Evolutionary conservation across 768 basidiomycete species (phyloP).

Genomic region (Kwoniella dendrophila): DNA sequence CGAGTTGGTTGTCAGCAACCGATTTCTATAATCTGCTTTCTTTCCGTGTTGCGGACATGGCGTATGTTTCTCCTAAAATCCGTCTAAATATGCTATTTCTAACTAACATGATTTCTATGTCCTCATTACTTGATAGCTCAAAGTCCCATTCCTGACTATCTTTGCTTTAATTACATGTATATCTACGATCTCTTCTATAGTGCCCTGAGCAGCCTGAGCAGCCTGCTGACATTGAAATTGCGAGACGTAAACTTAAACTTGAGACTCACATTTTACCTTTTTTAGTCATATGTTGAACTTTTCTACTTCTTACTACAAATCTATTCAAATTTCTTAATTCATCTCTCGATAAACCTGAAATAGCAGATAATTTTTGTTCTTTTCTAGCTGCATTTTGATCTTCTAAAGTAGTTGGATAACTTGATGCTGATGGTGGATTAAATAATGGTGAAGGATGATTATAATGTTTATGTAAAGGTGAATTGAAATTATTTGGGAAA

Average conservation of each 20-base stretch:
- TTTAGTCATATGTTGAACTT: slow-evolving; percentile 84
- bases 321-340: slow-evolving; percentile 55
- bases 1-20: slow-evolving; percentile 31
- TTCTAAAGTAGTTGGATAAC: slow-evolving; percentile 26
- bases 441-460: slow-evolving; percentile 42
- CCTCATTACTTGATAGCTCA: no score
- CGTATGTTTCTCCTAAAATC: no score
- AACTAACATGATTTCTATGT: no score
- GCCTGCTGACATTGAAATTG: no score
- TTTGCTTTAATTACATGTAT: neutral
- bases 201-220: no score
- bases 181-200: neutral
- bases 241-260: neutral
- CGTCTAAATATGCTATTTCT: no score
- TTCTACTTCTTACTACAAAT: slow-evolving; percentile 56
- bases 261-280: slow-evolving; percentile 79
- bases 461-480: slow-evolving; percentile 42
- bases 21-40: neutral
- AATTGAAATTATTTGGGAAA: slow-evolving; percentile 19
- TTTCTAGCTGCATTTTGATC: slow-evolving; percentile 22
- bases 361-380: slow-evolving; percentile 27
- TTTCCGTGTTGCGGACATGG: no score
- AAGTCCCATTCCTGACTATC: neutral
- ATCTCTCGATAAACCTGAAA: slow-evolving; percentile 50
- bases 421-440: slow-evolving; percentile 14